These are phyloP conservation scores for Emmonsiellopsis sp. DNA, from an alignment of 2,329 filamentous ascomycete species.

Conservation along the genomic window DNA sequence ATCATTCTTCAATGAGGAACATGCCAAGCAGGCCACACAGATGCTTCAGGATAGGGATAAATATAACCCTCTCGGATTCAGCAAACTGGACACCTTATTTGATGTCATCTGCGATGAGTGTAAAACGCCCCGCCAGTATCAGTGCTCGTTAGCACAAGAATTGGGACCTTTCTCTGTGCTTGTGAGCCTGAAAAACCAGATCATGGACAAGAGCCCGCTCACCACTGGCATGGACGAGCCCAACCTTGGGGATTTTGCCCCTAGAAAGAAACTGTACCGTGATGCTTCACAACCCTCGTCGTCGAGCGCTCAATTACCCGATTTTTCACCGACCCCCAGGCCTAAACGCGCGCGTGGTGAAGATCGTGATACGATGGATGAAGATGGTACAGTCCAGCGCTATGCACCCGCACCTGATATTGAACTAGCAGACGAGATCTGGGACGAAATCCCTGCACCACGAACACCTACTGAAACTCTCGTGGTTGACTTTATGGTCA, in stretches of 20 bases:
- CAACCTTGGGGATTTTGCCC: background rate
- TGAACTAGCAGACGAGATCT: background rate
- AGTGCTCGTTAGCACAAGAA: constrained; percentile 4
- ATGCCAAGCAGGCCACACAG: no score
- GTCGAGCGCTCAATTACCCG: background rate
- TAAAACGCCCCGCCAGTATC: constrained; percentile 2
- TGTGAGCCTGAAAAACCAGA: constrained; percentile 6
- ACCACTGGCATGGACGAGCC: background rate
- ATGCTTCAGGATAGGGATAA: no score
- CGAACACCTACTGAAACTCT: constrained; percentile 12
- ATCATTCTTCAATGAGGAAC: background rate
- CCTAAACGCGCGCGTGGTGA: background rate
- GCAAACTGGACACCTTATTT: constrained; percentile 3
- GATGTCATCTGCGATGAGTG: constrained; percentile 1
- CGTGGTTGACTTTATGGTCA: constrained; percentile 11
- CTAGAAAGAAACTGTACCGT: background rate
- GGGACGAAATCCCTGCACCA: constrained; percentile 4
- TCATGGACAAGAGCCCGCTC: constrained; percentile 1
- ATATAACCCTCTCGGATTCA: background rate
- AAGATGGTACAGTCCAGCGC: background rate
- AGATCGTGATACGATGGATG: background rate
- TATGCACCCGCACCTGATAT: background rate
- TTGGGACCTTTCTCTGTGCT: constrained; percentile 9
- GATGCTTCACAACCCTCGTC: background rate
- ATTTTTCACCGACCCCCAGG: background rate